Base-by-base conservation (phyloP, 1,139 yeast species). In the Candida sanyaensis region DNA sequence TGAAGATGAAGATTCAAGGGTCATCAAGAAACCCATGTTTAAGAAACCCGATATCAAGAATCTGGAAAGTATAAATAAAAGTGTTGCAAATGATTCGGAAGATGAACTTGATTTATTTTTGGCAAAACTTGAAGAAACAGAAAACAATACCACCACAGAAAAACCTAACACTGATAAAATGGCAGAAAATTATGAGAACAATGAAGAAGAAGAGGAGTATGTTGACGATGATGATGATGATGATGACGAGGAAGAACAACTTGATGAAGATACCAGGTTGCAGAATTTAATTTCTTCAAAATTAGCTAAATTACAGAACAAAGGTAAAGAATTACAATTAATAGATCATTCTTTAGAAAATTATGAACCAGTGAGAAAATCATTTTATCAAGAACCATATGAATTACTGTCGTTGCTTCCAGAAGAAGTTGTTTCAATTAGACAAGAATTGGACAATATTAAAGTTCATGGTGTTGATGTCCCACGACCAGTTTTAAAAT, bases 401-500 rank as follows among this genome's bases (percentile, higher is more conserved):
- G 85, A 84, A 41, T 59, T 86, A 1, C 61, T 66, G 23, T 57
- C 60, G 1, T 61, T 86, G 48, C 60, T 80, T 0, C 66, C 63
- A 0, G 80, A 76, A 31, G 89, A 87, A 42, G 80, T 84, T 1
- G 76, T 71, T 2, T 73, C 73, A 21, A 57, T 85, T n/a, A 64
- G 95, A 43, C 57, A 76, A 10, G 73, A 76, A 30, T 59, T 84
- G 44, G 92, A 84, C 51, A 89, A 87, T 3, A 81, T 88, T 29
- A 77, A 74, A 47, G 81, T 87, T 1, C 53, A 61, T 1, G 96
- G 96, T 0, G 51, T 61, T 0, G 63, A 75, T 44, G 77, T 83
- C 41, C 86, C 90, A 0, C 73, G 75, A 32, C 98, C 98, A 0
- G 80, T 91, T 0, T 60, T 75, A 37, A 79, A 81, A 50, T 93